These are phyloP conservation scores for Pleurotus citrinopileatus DNA, from an alignment of 768 basidiomycete species.

Conservation along the genomic window DNA sequence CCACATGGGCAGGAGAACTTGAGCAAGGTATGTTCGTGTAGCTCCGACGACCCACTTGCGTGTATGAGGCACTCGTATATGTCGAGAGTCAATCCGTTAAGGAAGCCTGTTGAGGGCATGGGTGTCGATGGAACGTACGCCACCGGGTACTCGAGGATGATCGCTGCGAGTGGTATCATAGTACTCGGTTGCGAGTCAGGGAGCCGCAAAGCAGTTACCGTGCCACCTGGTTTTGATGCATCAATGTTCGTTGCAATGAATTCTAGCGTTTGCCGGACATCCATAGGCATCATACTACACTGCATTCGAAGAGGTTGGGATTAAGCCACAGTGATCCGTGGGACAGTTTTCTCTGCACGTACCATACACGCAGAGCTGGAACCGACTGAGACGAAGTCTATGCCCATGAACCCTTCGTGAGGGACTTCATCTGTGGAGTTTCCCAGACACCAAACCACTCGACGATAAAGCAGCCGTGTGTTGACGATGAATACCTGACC, in stretches of 20 bases:
- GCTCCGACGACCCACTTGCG: slow-evolving; percentile 8
- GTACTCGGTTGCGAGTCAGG: slow-evolving; percentile 11
- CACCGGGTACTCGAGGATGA: slow-evolving; percentile 62
- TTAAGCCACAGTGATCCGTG: neutral
- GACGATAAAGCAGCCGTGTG: slow-evolving; percentile 19
- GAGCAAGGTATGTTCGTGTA: slow-evolving; percentile 34
- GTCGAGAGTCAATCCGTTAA: slow-evolving; percentile 45
- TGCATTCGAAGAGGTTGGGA: neutral
- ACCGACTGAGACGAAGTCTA: neutral
- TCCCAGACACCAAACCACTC: slow-evolving; percentile 8
- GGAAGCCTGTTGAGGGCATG: slow-evolving; percentile 30
- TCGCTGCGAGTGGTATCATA: slow-evolving; percentile 52
- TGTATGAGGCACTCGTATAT: slow-evolving; percentile 44
- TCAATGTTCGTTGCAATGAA: slow-evolving; percentile 1
- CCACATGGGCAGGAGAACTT: slow-evolving; percentile 56
- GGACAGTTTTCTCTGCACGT: too few species aligned
- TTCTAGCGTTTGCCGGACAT: neutral
- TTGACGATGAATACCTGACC: slow-evolving; percentile 60
- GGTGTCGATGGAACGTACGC: slow-evolving; percentile 36
- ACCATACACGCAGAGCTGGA: neutral
- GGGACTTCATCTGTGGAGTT: neutral
- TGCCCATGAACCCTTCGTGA: neutral
- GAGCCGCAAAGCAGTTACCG: neutral
- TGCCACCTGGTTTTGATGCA: neutral
- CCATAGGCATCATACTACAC: neutral